These are phyloP conservation scores for Fistulinella staudtii DNA, from an alignment of 1,284 basidiomycete genomes.

Conservation along the genomic window DNA sequence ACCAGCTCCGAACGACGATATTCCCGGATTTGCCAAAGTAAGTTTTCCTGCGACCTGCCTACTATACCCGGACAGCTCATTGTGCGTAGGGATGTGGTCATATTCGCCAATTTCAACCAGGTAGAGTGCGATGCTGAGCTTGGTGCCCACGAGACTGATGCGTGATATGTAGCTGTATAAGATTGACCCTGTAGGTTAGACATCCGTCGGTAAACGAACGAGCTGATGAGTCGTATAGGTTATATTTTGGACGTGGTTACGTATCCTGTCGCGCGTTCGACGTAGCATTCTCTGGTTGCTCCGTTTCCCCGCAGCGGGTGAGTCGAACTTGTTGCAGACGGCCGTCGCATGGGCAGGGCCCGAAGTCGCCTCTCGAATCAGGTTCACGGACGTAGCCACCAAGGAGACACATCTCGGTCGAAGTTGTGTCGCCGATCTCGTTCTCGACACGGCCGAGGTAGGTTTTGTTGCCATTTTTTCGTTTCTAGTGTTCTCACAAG, in stretches of 20 bases:
- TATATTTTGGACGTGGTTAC: slow-evolving; percentile 55
- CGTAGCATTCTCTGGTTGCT: slow-evolving; percentile 60
- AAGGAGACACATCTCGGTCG: slow-evolving; percentile 56
- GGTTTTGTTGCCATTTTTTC: slow-evolving; percentile 3
- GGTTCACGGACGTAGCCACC: slow-evolving; percentile 54
- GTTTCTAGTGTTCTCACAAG: background rate
- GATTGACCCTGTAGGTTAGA: slow-evolving; percentile 45
- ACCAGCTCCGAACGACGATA: slow-evolving; percentile 40
- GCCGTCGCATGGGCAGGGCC: slow-evolving; percentile 51
- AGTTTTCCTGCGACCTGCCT: slow-evolving; percentile 13
- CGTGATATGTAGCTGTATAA: slow-evolving; percentile 44
- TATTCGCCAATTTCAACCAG: slow-evolving; percentile 66
- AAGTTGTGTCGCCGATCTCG: slow-evolving; percentile 53
- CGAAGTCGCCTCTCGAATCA: slow-evolving; percentile 49
- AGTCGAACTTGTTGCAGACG: slow-evolving; percentile 48
- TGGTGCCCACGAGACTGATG: slow-evolving; percentile 14
- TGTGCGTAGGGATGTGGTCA: slow-evolving; percentile 41
- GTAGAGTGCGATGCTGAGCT: slow-evolving; percentile 27
- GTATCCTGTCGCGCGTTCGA: slow-evolving; percentile 48
- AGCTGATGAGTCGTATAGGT: slow-evolving; percentile 23
- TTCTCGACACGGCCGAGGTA: slow-evolving; percentile 61
- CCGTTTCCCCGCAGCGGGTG: slow-evolving; percentile 55
- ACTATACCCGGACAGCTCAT: background rate
- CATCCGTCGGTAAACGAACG: background rate
- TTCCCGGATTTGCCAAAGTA: slow-evolving; percentile 49